These are phyloP conservation scores for Kalmusia sp. DNA, from an alignment of 2,329 filamentous ascomycete genomes.

Conservation along the genomic window DNA sequence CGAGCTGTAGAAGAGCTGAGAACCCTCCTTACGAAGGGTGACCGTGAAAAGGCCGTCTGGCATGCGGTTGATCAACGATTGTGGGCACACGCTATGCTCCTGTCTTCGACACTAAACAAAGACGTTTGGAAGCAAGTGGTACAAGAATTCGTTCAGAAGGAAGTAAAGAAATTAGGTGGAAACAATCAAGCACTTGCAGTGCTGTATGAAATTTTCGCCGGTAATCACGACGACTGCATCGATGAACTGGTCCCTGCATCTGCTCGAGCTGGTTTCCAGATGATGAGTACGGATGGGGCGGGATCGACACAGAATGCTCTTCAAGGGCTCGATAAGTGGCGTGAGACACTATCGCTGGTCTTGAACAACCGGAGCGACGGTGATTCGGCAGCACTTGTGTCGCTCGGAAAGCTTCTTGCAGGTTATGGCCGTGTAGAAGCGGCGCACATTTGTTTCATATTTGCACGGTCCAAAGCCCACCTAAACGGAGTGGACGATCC, in stretches of 20 bases:
- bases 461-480: conserved; percentile 73
- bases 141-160: conserved; percentile 93
- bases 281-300: conserved; percentile 73
- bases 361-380: conserved; percentile 85
- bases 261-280: conserved; percentile 87
- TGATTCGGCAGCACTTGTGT: conserved; percentile 78
- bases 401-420: conserved; percentile 81
- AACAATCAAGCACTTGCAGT: conserved; percentile 89
- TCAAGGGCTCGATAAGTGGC: conserved; percentile 91
- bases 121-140: conserved; percentile 88
- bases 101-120: conserved; percentile 78
- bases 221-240: conserved; percentile 91
- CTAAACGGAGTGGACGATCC: conserved; percentile 87
- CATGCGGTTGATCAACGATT: conserved; percentile 88
- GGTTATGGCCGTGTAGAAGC: conserved; percentile 90
- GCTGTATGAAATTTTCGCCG: conserved; percentile 91
- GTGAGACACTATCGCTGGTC: conserved; percentile 84
- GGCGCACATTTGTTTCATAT: conserved; percentile 91
- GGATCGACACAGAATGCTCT: conserved; percentile 74
- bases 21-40: conserved; percentile 75
- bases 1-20: conserved; percentile 75
- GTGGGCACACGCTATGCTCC: conserved; percentile 95
- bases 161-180: conserved; percentile 81
- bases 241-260: conserved; percentile 95
- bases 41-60: conserved; percentile 93